Evolutionary conservation across 2,329 filamentous ascomycete species (phyloP).

Genomic region (Sporothrix sp.): DNA sequence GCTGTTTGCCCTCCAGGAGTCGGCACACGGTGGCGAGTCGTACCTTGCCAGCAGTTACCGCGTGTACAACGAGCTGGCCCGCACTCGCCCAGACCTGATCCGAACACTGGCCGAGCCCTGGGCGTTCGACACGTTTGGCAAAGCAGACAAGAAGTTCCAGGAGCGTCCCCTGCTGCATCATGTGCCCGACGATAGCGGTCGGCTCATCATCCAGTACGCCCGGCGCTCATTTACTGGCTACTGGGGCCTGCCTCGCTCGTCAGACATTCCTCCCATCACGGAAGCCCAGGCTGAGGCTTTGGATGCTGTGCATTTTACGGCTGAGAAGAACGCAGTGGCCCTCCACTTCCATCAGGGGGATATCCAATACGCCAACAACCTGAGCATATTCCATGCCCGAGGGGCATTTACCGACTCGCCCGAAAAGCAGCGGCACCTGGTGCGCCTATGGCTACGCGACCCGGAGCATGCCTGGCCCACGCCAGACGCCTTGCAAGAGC

Average conservation of each 20-base stretch:
- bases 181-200: conserved; percentile 38
- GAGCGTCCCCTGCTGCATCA: conserved; percentile 46
- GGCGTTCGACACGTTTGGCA: conserved; percentile 44
- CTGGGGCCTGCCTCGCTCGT: conserved; percentile 41
- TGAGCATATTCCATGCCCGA: conserved; percentile 43
- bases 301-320: conserved; percentile 40
- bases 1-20: conserved; percentile 43
- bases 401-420: conserved; percentile 37
- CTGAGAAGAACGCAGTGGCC: conserved; percentile 35
- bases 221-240: conserved; percentile 50
- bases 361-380: conserved; percentile 46
- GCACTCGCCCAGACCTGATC: conserved; percentile 49
- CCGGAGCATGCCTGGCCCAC: conserved; percentile 40
- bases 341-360: conserved; percentile 42
- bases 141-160: conserved; percentile 34
- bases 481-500: conserved; percentile 32
- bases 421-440: conserved; percentile 38
- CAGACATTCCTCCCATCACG: conserved; percentile 46
- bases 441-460: conserved; percentile 42
- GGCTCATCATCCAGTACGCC: conserved; percentile 51
- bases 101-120: conserved; percentile 42
- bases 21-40: conserved; percentile 47
- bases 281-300: conserved; percentile 44
- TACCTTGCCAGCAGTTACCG: conserved; percentile 47
- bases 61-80: conserved; percentile 54